Evolutionary conservation across 2,329 filamentous ascomycete genomes (phyloP).

Genomic region (Cercospora canescens): DNA sequence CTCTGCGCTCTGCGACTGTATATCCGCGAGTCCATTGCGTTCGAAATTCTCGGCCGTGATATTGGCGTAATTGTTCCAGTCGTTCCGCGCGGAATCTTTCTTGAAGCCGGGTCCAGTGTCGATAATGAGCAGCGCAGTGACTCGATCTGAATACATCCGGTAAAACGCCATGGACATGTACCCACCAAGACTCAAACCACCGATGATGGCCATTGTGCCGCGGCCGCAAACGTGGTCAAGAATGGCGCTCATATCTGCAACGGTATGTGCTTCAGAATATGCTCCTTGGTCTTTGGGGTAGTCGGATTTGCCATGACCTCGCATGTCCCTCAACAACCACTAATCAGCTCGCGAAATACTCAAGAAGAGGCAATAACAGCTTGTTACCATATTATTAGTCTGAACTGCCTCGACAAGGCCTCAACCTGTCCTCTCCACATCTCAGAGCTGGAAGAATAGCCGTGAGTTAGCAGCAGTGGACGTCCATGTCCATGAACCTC

Average conservation of each 20-base stretch:
- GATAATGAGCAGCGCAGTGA: slow-evolving; percentile 31
- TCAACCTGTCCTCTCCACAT: slow-evolving; percentile 32
- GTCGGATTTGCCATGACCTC: slow-evolving; percentile 28
- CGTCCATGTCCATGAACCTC: slow-evolving; percentile 23
- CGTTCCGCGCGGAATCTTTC: slow-evolving; percentile 25
- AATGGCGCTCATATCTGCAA: slow-evolving; percentile 31
- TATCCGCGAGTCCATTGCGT: slow-evolving; percentile 19
- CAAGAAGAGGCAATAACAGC: neutral
- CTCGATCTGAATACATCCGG: slow-evolving; percentile 24
- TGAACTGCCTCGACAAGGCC: slow-evolving; percentile 23
- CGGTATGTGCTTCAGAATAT: slow-evolving; percentile 31
- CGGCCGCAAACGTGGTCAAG: slow-evolving; percentile 25
- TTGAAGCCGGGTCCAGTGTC: slow-evolving; percentile 33
- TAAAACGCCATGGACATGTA: slow-evolving; percentile 34
- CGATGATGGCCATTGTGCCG: slow-evolving; percentile 25
- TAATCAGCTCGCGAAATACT: neutral
- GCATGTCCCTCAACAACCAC: slow-evolving; percentile 24
- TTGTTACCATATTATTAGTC: slow-evolving; percentile 27
- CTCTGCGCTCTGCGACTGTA: slow-evolving; percentile 23
- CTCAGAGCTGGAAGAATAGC: slow-evolving; percentile 31
- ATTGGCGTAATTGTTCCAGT: slow-evolving; percentile 29
- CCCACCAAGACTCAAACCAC: slow-evolving; percentile 31
- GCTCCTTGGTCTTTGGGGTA: slow-evolving; percentile 25
- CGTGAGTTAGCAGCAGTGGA: slow-evolving; percentile 30
- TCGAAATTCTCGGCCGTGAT: slow-evolving; percentile 27